Percentiles rank a stretch among this genome's conserved stretches.
These are phyloP conservation scores for Hortaea werneckii DNA, from an alignment of 2,329 filamentous ascomycete species.

Conservation along the genomic window DNA sequence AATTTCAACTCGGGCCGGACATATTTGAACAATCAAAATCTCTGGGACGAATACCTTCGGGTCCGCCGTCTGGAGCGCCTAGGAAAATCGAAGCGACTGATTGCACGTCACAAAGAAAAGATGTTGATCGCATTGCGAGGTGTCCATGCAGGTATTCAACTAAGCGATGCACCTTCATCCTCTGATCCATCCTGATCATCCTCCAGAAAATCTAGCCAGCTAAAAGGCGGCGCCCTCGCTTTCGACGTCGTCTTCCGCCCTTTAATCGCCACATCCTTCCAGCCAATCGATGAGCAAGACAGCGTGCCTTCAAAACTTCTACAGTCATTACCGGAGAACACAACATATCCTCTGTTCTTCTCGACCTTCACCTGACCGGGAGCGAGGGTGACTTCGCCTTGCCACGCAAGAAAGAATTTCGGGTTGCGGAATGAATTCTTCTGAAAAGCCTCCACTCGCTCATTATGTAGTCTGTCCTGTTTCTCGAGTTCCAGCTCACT, in stretches of 20 bases:
- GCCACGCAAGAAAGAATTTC: constrained; percentile 10
- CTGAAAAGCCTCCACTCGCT: background rate
- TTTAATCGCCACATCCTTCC: constrained; percentile 6
- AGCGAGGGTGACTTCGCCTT: constrained; percentile 1
- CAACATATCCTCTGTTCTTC: constrained; percentile 4
- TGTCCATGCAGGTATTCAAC: no score
- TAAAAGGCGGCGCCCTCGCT: constrained; percentile 1
- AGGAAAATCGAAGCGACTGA: no score
- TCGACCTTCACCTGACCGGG: background rate
- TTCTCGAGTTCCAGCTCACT: constrained; percentile 1
- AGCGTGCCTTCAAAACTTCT: constrained; percentile 6
- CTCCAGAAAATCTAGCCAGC: background rate
- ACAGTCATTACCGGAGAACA: constrained; percentile 7
- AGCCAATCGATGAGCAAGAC: constrained; percentile 4
- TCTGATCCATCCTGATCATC: no score
- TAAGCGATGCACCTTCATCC: no score
- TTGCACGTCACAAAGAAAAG: no score
- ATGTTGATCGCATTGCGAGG: no score
- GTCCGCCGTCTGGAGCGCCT: no score
- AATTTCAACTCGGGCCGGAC: no score
- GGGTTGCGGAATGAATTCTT: constrained; percentile 4
- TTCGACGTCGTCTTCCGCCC: constrained; percentile 5
- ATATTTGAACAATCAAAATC: no score
- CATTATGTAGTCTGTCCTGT: background rate
- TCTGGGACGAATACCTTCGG: no score